A percentile compares a stretch with the other conserved stretches of the same genome.
Evolutionary conservation across 192 early-diverging fungal genomes (phyloP).

Genomic region (Backusella luteola): DNA sequence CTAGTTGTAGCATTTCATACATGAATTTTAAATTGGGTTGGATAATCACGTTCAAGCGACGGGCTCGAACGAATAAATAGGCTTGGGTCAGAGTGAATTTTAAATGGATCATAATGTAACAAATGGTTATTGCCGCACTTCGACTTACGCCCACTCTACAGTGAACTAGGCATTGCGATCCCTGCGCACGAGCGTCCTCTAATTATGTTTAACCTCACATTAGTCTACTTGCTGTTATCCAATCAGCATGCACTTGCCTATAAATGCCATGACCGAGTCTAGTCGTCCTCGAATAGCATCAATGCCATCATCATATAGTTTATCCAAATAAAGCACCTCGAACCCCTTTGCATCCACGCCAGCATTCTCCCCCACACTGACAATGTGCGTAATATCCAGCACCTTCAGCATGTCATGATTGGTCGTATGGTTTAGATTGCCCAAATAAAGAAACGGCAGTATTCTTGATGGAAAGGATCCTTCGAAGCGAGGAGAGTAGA

Average conservation of each 20-base stretch:
- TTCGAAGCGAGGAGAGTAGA: constrained; percentile 54
- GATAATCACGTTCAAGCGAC: constrained; percentile 62
- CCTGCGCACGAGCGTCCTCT: constrained; percentile 48
- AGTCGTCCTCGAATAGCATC: constrained; percentile 51
- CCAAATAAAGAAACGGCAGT: constrained; percentile 56
- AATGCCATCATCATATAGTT: constrained; percentile 61
- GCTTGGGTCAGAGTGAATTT: constrained; percentile 48
- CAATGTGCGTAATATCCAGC: constrained; percentile 51
- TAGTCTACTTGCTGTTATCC: neutral
- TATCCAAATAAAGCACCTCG: constrained; percentile 47
- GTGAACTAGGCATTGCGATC: constrained; percentile 47
- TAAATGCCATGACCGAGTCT: constrained; percentile 46
- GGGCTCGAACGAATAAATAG: constrained; percentile 56
- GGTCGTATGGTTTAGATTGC: constrained; percentile 63
- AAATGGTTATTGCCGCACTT: constrained; percentile 58
- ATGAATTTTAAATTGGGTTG: constrained; percentile 63
- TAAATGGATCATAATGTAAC: constrained; percentile 55
- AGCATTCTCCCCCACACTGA: constrained; percentile 60
- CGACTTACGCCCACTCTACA: constrained; percentile 61
- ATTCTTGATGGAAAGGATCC: constrained; percentile 62
- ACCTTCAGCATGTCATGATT: constrained; percentile 53
- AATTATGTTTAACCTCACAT: neutral
- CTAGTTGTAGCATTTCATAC: constrained; percentile 62
- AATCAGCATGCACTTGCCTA: constrained; percentile 40
- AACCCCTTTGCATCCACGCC: constrained; percentile 40